Conservation (phyloP, 2,329 filamentous ascomycete species). For the Neodidymelliopsis sp. region DNA sequence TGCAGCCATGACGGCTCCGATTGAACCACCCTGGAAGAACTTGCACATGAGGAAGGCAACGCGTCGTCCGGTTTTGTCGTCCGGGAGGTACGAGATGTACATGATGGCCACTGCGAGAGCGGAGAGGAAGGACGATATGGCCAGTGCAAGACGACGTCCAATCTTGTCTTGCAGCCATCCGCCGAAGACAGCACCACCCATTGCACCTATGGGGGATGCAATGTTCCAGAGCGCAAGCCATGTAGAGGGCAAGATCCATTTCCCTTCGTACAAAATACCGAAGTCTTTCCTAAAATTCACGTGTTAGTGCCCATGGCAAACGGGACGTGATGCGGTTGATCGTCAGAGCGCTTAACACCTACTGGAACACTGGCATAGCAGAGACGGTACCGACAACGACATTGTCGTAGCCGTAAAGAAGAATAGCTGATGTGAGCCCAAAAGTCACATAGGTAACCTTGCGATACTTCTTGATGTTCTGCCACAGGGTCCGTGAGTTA, state of each 20-base stretch:
- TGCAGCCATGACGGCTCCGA: conserved; percentile 54
- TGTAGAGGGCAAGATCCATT: conserved; percentile 39
- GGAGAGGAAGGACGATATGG: conserved; percentile 33
- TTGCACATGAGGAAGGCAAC: conserved; percentile 55
- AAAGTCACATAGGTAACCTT: conserved; percentile 36
- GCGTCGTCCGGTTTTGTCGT: conserved; percentile 31
- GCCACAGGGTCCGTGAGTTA: conserved; percentile 35
- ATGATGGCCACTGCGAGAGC: conserved; percentile 40
- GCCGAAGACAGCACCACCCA: conserved; percentile 35
- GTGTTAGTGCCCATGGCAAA: background rate
- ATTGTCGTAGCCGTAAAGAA: conserved; percentile 43
- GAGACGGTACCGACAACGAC: conserved; percentile 41
- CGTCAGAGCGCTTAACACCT: conserved; percentile 1
- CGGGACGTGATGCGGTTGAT: background rate
- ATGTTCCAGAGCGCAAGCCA: conserved; percentile 44
- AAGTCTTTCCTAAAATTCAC: conserved; percentile 31
- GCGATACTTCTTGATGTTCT: conserved; percentile 42
- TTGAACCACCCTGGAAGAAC: conserved; percentile 55
- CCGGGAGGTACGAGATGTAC: conserved; percentile 39
- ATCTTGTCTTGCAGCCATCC: conserved; percentile 39
- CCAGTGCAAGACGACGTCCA: conserved; percentile 35
- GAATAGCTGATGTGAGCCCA: conserved; percentile 36
- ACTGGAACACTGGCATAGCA: conserved; percentile 42
- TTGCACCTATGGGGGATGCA: conserved; percentile 35
- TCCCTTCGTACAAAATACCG: conserved; percentile 27